Conservation (phyloP, 2,329 filamentous ascomycete genomes). For the Monosporascus sp. region DNA sequence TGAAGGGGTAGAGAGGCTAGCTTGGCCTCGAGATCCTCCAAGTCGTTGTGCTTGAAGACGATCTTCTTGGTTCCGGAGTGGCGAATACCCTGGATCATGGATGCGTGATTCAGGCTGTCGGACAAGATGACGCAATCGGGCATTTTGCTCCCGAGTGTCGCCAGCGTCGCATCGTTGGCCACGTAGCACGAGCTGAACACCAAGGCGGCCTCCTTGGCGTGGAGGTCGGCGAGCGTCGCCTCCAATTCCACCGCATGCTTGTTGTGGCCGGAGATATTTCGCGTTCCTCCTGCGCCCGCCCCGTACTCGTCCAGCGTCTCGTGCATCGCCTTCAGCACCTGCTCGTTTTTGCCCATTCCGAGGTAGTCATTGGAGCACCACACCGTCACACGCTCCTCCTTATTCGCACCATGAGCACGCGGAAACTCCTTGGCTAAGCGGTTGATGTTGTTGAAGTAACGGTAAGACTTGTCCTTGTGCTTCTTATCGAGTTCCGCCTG, state of each 20-base stretch:
- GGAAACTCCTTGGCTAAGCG: slow-evolving; percentile 94
- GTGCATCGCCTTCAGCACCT: slow-evolving; percentile 89
- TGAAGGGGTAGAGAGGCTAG: slow-evolving; percentile 79
- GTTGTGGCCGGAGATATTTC: slow-evolving; percentile 98
- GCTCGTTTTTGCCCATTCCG: slow-evolving; percentile 88
- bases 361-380: slow-evolving; percentile 99
- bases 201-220: slow-evolving; percentile 85
- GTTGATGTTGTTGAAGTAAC: slow-evolving; percentile 99
- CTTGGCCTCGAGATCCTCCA: slow-evolving; percentile 89
- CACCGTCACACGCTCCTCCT: slow-evolving; percentile 84
- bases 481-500: slow-evolving; percentile 89
- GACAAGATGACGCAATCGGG: slow-evolving; percentile 97
- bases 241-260: slow-evolving; percentile 86
- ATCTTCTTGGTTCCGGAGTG: slow-evolving; percentile 96
- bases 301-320: slow-evolving; percentile 91
- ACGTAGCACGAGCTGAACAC: slow-evolving; percentile 99
- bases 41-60: slow-evolving; percentile 97
- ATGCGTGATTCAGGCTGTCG: slow-evolving; percentile 94
- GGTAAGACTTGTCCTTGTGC: slow-evolving; percentile 99
- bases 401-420: slow-evolving; percentile 80
- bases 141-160: slow-evolving; percentile 93
- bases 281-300: slow-evolving; percentile 87
- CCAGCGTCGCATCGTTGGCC: slow-evolving; percentile 93
- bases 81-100: slow-evolving; percentile 98
- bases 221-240: slow-evolving; percentile 74